phyloP scores from a whole-genome alignment of 257 asterid genomes.

The Solanum tacnaense region DNA sequence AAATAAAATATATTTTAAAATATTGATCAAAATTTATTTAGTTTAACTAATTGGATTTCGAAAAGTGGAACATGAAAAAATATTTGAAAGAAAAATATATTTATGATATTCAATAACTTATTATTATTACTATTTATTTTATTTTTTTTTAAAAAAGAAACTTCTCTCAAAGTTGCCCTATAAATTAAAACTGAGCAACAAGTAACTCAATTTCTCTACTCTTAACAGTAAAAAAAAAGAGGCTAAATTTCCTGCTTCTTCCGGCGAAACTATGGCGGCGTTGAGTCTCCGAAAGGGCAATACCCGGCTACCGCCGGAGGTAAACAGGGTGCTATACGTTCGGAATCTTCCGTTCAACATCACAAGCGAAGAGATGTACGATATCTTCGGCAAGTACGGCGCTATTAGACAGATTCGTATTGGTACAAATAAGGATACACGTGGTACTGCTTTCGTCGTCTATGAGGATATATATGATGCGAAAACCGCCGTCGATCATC shows the following conservation, averaged over 20 bases:
- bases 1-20: neutral
- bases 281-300: conserved; percentile 74
- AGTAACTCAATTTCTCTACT: neutral
- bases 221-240: neutral
- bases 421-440: conserved; percentile 81
- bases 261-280: conserved; percentile 48
- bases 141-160: neutral
- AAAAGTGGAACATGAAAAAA: neutral
- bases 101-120: neutral
- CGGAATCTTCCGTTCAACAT: conserved; percentile 88
- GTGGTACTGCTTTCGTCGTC: conserved; percentile 91
- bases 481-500: conserved; percentile 84
- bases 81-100: neutral
- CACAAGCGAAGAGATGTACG: conserved; percentile 97
- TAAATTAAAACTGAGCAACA: neutral
- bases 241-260: neutral
- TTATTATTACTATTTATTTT: too few species aligned
- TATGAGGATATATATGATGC: conserved; percentile 95
- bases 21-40: neutral
- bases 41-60: neutral
- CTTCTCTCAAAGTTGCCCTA: neutral
- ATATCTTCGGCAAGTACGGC: conserved; percentile 85
- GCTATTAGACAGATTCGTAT: conserved; percentile 85
- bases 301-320: conserved; percentile 93
- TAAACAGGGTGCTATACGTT: conserved; percentile 71